A percentile compares a stretch with the other conserved stretches of the same genome.
phyloP scores from a whole-genome alignment of 2,329 filamentous ascomycete species.

The Epichloe gansuensis region DNA sequence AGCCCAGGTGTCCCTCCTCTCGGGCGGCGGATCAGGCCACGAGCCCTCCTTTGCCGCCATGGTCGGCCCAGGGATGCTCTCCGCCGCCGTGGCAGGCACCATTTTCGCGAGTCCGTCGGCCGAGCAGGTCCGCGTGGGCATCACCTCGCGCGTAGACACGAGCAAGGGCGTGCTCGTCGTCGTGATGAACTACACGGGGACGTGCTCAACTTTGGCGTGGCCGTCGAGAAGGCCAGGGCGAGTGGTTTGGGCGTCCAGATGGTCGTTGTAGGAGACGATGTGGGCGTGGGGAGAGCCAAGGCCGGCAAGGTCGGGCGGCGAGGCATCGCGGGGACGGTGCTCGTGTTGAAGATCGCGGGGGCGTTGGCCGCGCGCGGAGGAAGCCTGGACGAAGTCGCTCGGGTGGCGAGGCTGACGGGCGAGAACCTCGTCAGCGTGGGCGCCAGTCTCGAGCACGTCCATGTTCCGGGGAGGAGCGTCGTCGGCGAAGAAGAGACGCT shows the following conservation, averaged over 20 bases:
- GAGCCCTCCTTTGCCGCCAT: conserved; percentile 81
- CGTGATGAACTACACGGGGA: conserved; percentile 94
- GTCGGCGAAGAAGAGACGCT: conserved; percentile 44
- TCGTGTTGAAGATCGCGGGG: conserved; percentile 84
- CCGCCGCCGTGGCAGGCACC: conserved; percentile 72
- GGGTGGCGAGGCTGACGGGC: conserved; percentile 58
- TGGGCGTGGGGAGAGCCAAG: conserved; percentile 69
- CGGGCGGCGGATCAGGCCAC: conserved; percentile 81
- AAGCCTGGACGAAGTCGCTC: conserved; percentile 57
- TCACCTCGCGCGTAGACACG: conserved; percentile 59
- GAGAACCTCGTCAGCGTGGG: conserved; percentile 76
- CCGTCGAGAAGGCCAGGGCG: conserved; percentile 80
- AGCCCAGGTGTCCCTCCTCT: conserved; percentile 69
- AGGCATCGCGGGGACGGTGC: conserved; percentile 81
- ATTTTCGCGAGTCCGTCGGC: conserved; percentile 76
- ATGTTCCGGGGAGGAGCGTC: conserved; percentile 66
- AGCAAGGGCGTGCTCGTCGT: conserved; percentile 72
- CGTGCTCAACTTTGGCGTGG: conserved; percentile 87
- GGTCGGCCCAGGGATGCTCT: conserved; percentile 70
- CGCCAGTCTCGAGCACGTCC: conserved; percentile 79
- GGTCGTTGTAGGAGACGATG: conserved; percentile 86
- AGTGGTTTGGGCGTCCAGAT: conserved; percentile 70
- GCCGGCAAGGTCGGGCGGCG: conserved; percentile 86
- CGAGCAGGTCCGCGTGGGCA: conserved; percentile 69
- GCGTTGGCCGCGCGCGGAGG: conserved; percentile 64